phyloP scores from a whole-genome alignment of 2,329 filamentous ascomycete genomes.

The Hypoxylon sp. region DNA sequence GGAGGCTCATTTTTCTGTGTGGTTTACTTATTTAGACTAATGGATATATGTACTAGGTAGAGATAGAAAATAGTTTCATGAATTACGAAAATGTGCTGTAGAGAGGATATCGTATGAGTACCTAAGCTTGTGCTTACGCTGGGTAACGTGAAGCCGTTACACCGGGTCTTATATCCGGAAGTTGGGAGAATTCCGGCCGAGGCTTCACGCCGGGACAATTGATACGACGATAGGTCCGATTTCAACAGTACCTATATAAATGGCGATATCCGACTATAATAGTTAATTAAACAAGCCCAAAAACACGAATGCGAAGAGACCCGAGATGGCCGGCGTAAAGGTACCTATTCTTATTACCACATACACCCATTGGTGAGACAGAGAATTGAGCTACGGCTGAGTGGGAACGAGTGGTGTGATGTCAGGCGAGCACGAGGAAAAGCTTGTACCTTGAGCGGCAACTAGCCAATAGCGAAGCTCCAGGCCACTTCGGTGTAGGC shows the following conservation, averaged over 20 bases:
- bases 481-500: background rate
- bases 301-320: background rate
- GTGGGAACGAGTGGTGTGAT: slow-evolving; percentile 31
- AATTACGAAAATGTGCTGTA: background rate
- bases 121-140: background rate
- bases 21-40: background rate
- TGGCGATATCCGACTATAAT: background rate
- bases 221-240: background rate
- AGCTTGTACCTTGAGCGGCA: background rate
- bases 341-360: background rate
- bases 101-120: too few relatives aligned
- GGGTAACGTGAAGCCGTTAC: background rate
- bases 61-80: background rate
- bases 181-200: slow-evolving; percentile 7
- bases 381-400: too few relatives aligned
- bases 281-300: background rate
- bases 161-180: slow-evolving; percentile 4
- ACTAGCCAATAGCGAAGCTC: background rate
- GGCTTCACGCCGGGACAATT: background rate
- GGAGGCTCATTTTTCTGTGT: slow-evolving; percentile 28
- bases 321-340: background rate
- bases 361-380: too few relatives aligned
- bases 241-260: background rate
- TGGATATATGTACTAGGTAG: background rate
- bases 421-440: slow-evolving; percentile 26